phyloP scores from a whole-genome alignment of 176 grass and related monocot genomes.

The Phyllostachys edulis region DNA sequence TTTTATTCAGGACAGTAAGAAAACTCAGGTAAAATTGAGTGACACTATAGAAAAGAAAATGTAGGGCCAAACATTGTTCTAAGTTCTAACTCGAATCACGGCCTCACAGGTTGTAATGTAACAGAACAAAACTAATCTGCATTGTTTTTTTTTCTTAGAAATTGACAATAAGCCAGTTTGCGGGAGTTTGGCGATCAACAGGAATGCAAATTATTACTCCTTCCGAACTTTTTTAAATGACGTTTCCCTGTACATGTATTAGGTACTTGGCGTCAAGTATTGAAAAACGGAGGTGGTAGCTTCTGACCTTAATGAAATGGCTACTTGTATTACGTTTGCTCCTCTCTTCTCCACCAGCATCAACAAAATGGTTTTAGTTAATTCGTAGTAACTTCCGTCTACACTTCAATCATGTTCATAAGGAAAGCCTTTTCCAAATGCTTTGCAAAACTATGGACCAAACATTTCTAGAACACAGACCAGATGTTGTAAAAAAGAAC shows the following conservation, averaged over 20 bases:
- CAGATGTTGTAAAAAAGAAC: not conserved
- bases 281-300: too few relatives aligned
- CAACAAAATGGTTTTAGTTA: not conserved
- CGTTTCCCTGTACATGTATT: too few relatives aligned
- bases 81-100: not conserved
- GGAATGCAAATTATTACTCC: too few relatives aligned
- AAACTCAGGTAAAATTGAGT: not conserved
- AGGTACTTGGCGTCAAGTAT: too few relatives aligned
- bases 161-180: too few relatives aligned
- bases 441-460: not conserved
- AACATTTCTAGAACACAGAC: not conserved
- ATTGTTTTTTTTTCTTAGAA: too few relatives aligned
- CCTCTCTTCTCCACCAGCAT: not conserved
- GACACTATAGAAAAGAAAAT: not conserved
- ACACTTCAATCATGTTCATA: constrained; percentile 20
- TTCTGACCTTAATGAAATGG: too few relatives aligned
- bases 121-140: too few relatives aligned
- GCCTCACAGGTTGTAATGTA: too few relatives aligned
- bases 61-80: not conserved
- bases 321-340: not conserved
- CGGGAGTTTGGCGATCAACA: too few relatives aligned
- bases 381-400: not conserved
- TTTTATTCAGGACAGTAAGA: too few relatives aligned
- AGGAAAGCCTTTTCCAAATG: not conserved
- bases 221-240: too few relatives aligned